Conservation (phyloP, 2,329 filamentous ascomycete genomes). For the Pestalotiopsis sp. region DNA sequence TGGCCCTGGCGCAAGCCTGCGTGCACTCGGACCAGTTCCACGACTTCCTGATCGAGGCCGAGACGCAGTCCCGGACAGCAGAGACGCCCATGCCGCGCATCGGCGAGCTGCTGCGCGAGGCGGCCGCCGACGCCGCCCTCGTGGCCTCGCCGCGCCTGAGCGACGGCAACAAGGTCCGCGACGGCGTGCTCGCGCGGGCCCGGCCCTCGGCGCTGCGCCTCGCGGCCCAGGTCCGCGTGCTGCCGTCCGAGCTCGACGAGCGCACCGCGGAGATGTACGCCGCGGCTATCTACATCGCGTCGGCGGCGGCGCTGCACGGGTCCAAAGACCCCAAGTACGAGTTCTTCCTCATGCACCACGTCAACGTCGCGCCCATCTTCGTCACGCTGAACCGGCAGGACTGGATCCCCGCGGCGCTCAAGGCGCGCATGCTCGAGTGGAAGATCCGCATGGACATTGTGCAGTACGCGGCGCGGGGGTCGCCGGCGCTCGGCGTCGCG, state of each 20-base stretch:
- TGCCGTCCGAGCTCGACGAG: slow-evolving; percentile 56
- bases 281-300: slow-evolving; percentile 49
- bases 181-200: slow-evolving; percentile 67
- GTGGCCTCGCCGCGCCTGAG: slow-evolving; percentile 46
- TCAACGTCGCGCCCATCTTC: slow-evolving; percentile 75
- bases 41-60: slow-evolving; percentile 53
- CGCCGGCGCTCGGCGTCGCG: slow-evolving; percentile 58
- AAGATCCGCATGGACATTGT: slow-evolving; percentile 75
- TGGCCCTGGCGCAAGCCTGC: slow-evolving; percentile 75
- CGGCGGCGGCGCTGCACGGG: slow-evolving; percentile 60
- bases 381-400: slow-evolving; percentile 60
- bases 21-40: slow-evolving; percentile 63
- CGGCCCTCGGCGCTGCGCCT: slow-evolving; percentile 60
- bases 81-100: slow-evolving; percentile 42
- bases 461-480: slow-evolving; percentile 70
- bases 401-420: slow-evolving; percentile 62
- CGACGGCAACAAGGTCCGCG: slow-evolving; percentile 64
- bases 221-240: no score
- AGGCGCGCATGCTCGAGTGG: slow-evolving; percentile 75
- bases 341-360: slow-evolving; percentile 76
- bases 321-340: slow-evolving; percentile 69
- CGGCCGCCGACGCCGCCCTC: slow-evolving; percentile 57
- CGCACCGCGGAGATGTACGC: slow-evolving; percentile 68
- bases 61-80: slow-evolving; percentile 42
- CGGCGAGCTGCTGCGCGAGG: slow-evolving; percentile 61